Evolutionary conservation across 2,329 filamentous ascomycete species (phyloP), one percentile per base, ranked within the genome.

Genomic region (Atkinsonella hypoxylon): DNA sequence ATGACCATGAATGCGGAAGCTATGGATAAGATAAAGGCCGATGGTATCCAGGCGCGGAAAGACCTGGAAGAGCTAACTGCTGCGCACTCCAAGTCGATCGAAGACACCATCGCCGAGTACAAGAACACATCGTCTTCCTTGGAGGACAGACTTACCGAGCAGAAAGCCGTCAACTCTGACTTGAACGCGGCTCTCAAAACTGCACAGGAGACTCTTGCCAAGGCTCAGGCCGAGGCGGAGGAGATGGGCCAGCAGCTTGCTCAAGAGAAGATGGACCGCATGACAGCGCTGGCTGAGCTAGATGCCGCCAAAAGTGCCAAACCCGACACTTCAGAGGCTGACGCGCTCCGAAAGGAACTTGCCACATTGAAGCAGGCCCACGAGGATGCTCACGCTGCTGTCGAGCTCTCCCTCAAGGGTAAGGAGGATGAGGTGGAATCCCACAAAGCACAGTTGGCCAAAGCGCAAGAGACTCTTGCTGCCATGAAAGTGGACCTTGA

Each of bases 181-280:
- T 59, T 70, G 17, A 56, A 72, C 49, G 52, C 62, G 12, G 61
- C 67, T 18, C 58, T 76, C 39, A 56, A 62, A 54, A 55, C 61
- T 31, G 62, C 72, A 26, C 69, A 73, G 56, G 67, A 68, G 36
- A 65, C 70, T 18, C 64, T 78, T 15, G 64, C 61, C 48, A 72
- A 74, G 59, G 62, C 69, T 2, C 67, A 76, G 55, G 64, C 67
- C 30, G 78, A 81, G 56, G 61, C 70, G 32, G 70, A 72, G 55
- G 68, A 72, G 22, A 62, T 81, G 54, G 71, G 72, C 50, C 73
- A 75, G 57, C 70, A 76, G 57, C 73, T 82, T 41, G 78, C 76
- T 2, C 69, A 75, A 46, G 76, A 77, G 56, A 81, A 81, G 69
- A 79, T 81, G 68, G 75, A 75, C 50, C 78, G 78, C 53, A 75